Evolutionary conservation across 768 basidiomycete species (phyloP).

Genomic region (Brasilioporus rufonigricans): DNA sequence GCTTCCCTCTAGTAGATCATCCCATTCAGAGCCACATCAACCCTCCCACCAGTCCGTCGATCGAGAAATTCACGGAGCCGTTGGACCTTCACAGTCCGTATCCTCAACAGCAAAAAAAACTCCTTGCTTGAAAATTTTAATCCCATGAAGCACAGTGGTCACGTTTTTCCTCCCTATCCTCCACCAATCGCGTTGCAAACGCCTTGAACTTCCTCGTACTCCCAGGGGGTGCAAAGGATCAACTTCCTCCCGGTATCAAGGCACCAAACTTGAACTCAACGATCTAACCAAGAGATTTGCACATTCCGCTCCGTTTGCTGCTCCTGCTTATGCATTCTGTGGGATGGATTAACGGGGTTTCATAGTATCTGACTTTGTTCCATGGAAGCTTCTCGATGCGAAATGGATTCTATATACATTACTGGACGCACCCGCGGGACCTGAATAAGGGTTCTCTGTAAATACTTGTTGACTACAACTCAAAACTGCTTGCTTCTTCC

Average conservation of each 20-base stretch:
- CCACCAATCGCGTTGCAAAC: neutral
- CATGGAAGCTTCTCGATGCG: too few relatives aligned
- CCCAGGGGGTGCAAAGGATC: conserved; percentile 2
- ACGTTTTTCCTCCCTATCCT: neutral
- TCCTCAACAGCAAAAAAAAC: neutral
- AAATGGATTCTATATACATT: too few relatives aligned
- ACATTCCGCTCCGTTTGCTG: neutral
- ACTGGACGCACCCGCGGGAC: too few relatives aligned
- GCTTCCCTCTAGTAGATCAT: neutral
- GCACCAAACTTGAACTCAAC: conserved; percentile 4
- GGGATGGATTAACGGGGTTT: too few relatives aligned
- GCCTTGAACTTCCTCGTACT: neutral
- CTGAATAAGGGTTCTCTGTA: neutral
- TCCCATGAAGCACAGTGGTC: conserved; percentile 1
- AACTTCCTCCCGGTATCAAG: conserved; percentile 5
- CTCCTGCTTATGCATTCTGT: neutral
- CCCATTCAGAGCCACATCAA: neutral
- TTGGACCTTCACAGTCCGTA: neutral
- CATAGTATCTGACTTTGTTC: too few relatives aligned
- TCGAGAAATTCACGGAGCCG: neutral
- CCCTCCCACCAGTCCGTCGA: neutral
- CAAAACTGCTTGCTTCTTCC: neutral
- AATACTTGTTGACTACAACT: neutral
- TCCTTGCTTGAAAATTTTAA: neutral
- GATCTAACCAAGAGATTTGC: conserved; percentile 9